A percentile compares a stretch with the other conserved stretches of the same genome.
These are phyloP conservation scores for Bromus sterilis DNA, from an alignment of 176 grass and related monocot species.

Conservation along the genomic window DNA sequence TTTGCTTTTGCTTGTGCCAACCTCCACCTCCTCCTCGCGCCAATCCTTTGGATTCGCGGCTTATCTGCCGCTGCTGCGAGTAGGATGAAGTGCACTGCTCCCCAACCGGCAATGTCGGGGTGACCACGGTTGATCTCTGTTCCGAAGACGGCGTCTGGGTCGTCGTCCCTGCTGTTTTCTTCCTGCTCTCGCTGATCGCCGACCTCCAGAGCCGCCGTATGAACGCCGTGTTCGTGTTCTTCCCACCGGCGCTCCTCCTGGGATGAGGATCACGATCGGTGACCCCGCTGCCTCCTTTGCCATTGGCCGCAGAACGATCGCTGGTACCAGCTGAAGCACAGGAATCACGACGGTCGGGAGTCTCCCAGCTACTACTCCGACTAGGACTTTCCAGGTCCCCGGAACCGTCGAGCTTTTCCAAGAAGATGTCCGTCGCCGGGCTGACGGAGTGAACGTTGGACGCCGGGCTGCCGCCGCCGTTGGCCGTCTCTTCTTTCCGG, in stretches of 20 bases:
- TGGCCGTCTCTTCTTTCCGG: not conserved
- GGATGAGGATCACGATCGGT: not conserved
- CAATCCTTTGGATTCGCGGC: not conserved
- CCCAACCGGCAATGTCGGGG: not conserved
- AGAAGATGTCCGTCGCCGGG: slow-evolving; percentile 45
- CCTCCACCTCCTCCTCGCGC: not conserved
- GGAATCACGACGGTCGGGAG: not conserved
- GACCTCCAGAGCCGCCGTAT: slow-evolving; percentile 49
- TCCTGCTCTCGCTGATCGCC: slow-evolving; percentile 32
- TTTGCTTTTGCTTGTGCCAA: slow-evolving; percentile 20
- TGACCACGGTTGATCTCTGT: not conserved
- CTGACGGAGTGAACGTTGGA: slow-evolving; percentile 5
- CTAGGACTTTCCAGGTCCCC: not conserved
- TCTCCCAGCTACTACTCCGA: not conserved
- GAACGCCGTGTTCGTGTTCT: slow-evolving; percentile 27
- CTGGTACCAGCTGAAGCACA: slow-evolving; percentile 13
- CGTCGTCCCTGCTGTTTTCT: not conserved
- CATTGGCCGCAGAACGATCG: slow-evolving; percentile 7
- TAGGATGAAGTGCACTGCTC: slow-evolving; percentile 9
- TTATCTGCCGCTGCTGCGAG: not conserved
- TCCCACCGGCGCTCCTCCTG: not conserved
- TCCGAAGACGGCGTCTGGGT: not conserved
- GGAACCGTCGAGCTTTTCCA: slow-evolving; percentile 5
- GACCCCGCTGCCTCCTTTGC: not conserved
- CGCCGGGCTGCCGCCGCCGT: not conserved